Percentiles rank a stretch among this genome's conserved stretches.
phyloP scores from a whole-genome alignment of 768 basidiomycete genomes.

The Phallus indusiatus region DNA sequence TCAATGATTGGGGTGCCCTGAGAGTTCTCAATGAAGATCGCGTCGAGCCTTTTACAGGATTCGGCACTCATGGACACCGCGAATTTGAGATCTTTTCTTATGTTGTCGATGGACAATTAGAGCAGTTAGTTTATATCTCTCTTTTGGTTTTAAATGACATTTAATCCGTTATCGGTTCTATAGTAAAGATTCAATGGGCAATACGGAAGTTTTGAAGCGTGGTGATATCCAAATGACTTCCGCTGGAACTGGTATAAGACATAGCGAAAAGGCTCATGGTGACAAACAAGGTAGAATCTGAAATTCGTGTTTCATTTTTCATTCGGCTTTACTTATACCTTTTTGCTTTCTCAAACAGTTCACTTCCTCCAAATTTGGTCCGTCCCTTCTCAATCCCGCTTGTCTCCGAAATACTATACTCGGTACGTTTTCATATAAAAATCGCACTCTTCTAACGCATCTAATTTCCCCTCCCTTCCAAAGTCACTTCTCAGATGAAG shows the following conservation, averaged over 20 bases:
- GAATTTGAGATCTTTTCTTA: slow-evolving; percentile 93
- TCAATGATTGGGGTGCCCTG: slow-evolving; percentile 59
- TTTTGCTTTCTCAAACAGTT: slow-evolving; percentile 16
- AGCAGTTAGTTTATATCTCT: slow-evolving; percentile 49
- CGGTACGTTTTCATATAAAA: slow-evolving; percentile 29
- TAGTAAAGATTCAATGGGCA: slow-evolving; percentile 88
- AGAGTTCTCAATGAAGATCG: slow-evolving; percentile 92
- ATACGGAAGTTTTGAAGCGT: slow-evolving; percentile 78
- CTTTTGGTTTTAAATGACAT: neutral
- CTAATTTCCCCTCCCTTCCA: neutral
- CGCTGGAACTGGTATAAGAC: slow-evolving; percentile 84
- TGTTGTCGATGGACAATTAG: slow-evolving; percentile 65
- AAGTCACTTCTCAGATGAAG: slow-evolving; percentile 69
- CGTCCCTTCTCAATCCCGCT: slow-evolving; percentile 33
- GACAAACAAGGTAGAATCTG: slow-evolving; percentile 17
- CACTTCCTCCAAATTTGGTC: slow-evolving; percentile 72
- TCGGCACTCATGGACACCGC: slow-evolving; percentile 75
- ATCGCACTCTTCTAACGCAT: neutral
- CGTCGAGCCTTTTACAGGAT: slow-evolving; percentile 67
- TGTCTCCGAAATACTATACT: slow-evolving; percentile 78
- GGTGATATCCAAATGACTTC: slow-evolving; percentile 90
- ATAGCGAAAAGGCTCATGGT: slow-evolving; percentile 59
- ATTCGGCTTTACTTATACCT: neutral
- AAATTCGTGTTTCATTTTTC: slow-evolving; percentile 9
- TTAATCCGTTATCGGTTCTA: neutral